Evolutionary conservation across 2,329 filamentous ascomycete genomes (phyloP).

Genomic region (Dactylonectria estremocensis): DNA sequence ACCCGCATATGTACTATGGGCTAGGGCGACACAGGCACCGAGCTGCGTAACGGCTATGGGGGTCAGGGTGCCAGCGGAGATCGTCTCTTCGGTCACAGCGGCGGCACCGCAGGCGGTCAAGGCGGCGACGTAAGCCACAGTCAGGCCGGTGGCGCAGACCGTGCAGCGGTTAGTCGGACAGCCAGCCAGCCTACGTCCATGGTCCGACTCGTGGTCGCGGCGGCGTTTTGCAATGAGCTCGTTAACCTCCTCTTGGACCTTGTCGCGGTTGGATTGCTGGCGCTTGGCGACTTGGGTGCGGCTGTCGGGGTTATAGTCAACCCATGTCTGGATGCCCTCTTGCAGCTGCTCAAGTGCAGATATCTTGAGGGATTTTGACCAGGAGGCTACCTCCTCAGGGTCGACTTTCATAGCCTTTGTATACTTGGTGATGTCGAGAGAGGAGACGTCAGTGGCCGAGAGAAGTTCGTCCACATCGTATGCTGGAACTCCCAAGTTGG

Average conservation of each 20-base stretch:
- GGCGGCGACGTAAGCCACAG: conserved; percentile 5
- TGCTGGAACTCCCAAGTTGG: conserved; percentile 14
- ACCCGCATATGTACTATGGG: neutral
- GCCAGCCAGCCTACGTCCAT: conserved; percentile 12
- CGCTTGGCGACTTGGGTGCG: neutral
- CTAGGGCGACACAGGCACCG: neutral
- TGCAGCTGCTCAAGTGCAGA: conserved; percentile 10
- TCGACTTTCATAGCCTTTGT: conserved; percentile 10
- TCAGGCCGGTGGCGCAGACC: conserved; percentile 17
- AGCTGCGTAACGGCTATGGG: neutral
- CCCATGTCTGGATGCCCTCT: conserved; percentile 6
- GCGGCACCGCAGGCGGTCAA: conserved; percentile 13
- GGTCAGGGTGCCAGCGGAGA: conserved; percentile 7
- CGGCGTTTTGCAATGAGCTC: neutral
- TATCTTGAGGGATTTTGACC: conserved; percentile 4
- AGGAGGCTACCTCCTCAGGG: conserved; percentile 16
- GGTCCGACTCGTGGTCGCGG: conserved; percentile 10
- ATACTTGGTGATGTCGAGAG: conserved; percentile 16
- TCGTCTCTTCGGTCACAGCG: conserved; percentile 14
- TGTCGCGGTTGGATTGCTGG: conserved; percentile 9
- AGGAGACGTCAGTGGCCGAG: conserved; percentile 11
- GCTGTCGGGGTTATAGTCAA: neutral
- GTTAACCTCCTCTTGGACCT: conserved; percentile 15
- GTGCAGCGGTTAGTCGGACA: conserved; percentile 11
- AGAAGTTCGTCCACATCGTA: conserved; percentile 6